Conservation (phyloP, 768 basidiomycete genomes). For the Gloeophyllum trabeum region DNA sequence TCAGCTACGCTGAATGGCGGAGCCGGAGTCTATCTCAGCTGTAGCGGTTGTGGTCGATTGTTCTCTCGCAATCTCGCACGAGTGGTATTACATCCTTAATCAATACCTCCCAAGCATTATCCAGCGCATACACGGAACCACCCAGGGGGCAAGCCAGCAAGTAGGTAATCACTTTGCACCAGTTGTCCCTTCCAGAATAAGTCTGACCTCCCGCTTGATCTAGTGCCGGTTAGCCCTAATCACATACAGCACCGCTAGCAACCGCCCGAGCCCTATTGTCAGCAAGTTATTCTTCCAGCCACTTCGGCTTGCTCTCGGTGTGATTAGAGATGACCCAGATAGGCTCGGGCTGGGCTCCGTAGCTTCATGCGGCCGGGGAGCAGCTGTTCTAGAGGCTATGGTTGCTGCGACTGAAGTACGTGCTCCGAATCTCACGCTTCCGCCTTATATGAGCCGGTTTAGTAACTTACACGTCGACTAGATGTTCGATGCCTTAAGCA, state of each 20-base stretch:
- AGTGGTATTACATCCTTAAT: slow-evolving; percentile 36
- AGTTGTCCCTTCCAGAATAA: no score
- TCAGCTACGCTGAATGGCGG: no score
- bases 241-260: slow-evolving; percentile 49
- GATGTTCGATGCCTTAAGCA: slow-evolving; percentile 8
- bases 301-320: slow-evolving; percentile 24
- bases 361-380: slow-evolving; percentile 36
- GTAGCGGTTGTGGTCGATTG: slow-evolving; percentile 53
- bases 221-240: slow-evolving; percentile 42
- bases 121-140: slow-evolving; percentile 38
- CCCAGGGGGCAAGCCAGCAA: no score
- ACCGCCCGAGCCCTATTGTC: slow-evolving; percentile 43
- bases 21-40: no score
- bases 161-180: no score
- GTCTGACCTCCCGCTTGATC: no score
- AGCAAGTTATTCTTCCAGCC: slow-evolving; percentile 47
- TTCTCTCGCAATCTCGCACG: slow-evolving; percentile 37
- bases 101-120: slow-evolving; percentile 42
- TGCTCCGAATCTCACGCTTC: no score
- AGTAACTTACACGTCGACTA: no score
- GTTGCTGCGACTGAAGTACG: slow-evolving; percentile 64
- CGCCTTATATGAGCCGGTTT: no score
- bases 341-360: slow-evolving; percentile 50
- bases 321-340: slow-evolving; percentile 32
- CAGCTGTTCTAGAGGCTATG: slow-evolving; percentile 63